Conservation (phyloP, 352 stramenopile genomes). For the Phytophthora melonis region DNA sequence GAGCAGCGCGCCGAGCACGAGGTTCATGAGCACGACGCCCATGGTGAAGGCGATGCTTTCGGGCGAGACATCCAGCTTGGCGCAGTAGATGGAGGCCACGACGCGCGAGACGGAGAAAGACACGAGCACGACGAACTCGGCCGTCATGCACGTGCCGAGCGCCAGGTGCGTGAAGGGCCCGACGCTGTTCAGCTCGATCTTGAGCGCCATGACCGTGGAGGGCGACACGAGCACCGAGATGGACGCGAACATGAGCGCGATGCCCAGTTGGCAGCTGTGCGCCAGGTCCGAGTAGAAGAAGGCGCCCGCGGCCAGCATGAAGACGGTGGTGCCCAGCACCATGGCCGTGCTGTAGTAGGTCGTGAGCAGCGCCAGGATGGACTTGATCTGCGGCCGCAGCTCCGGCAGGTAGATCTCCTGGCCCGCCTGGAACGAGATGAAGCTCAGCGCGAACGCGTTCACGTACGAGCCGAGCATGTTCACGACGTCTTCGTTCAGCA, state of each 20-base stretch:
- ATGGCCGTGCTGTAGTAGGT: slow-evolving; percentile 63
- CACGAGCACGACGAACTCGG: slow-evolving; percentile 75
- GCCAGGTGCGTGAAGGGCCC: slow-evolving; percentile 74
- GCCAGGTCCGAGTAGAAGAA: slow-evolving; percentile 68
- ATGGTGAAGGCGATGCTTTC: slow-evolving; percentile 64
- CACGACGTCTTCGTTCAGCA: slow-evolving; percentile 54
- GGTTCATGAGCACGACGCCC: slow-evolving; percentile 61
- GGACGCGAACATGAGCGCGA: slow-evolving; percentile 73
- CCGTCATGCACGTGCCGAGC: slow-evolving; percentile 67
- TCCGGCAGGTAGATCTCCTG: slow-evolving; percentile 76
- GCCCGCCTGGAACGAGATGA: slow-evolving; percentile 77
- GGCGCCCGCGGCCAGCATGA: slow-evolving; percentile 49
- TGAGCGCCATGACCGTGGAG: slow-evolving; percentile 76
- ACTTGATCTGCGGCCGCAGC: slow-evolving; percentile 63
- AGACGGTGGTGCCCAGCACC: slow-evolving; percentile 50
- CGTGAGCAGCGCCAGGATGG: slow-evolving; percentile 52
- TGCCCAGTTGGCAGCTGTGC: slow-evolving; percentile 58
- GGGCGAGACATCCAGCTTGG: slow-evolving; percentile 57
- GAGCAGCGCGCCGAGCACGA: slow-evolving; percentile 59
- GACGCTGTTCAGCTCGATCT: slow-evolving; percentile 77
- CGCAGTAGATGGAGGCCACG: slow-evolving; percentile 66
- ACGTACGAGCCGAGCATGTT: slow-evolving; percentile 59
- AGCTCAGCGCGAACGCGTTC: slow-evolving; percentile 68
- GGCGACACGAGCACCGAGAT: slow-evolving; percentile 76
- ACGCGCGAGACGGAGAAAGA: slow-evolving; percentile 74